These are phyloP conservation scores for Lachancea sp. DNA, from an alignment of 805 yeast species.

Conservation along the genomic window DNA sequence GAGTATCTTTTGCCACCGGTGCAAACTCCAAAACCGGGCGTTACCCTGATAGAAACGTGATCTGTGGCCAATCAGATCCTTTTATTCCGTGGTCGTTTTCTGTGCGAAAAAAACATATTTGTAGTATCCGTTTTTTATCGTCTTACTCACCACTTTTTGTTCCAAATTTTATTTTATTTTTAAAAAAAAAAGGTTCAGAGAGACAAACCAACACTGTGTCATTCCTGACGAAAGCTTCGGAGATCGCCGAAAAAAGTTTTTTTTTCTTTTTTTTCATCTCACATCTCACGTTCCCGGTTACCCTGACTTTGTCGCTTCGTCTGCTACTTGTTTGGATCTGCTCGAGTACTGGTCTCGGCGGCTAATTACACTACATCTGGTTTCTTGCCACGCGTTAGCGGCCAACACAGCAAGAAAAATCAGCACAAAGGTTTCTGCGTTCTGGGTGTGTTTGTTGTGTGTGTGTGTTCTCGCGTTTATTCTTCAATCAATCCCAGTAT, in stretches of 20 bases:
- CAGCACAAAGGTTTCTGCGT: no score
- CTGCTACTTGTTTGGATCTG: background rate
- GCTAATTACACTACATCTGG: no score
- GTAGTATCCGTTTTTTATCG: constrained; percentile 17
- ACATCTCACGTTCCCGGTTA: no score
- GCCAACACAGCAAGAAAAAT: background rate
- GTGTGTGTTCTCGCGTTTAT: no score
- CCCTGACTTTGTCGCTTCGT: background rate
- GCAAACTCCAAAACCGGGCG: background rate
- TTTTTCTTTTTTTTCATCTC: no score
- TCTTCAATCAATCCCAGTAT: no score
- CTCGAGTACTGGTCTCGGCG: no score
- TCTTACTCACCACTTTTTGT: constrained; percentile 24
- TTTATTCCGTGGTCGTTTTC: constrained; percentile 3
- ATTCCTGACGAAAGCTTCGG: background rate
- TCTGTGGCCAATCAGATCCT: constrained; percentile 21
- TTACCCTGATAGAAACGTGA: constrained; percentile 15
- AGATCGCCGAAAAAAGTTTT: background rate
- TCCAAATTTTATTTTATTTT: no score
- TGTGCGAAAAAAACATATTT: constrained; percentile 10
- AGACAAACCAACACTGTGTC: background rate
- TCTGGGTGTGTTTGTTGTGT: no score
- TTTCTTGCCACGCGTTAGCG: background rate
- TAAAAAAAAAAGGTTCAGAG: no score
- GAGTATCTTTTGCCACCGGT: background rate